A percentile compares a stretch with the other conserved stretches of the same genome.
These are phyloP conservation scores for Scutellaria galericulata DNA, from an alignment of 257 asterid genomes.

Conservation along the genomic window DNA sequence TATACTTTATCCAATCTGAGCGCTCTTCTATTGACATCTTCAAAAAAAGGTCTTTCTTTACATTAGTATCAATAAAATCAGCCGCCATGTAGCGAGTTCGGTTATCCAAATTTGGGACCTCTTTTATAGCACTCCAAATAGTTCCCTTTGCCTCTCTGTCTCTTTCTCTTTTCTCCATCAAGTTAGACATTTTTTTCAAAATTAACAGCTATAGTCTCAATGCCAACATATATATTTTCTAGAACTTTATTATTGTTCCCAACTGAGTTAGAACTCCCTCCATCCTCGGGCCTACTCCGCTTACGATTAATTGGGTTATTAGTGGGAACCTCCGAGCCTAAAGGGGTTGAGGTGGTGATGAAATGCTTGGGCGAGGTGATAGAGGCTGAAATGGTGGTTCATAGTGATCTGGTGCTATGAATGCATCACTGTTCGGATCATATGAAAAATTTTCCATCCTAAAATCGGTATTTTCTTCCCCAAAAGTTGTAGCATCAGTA, in stretches of 20 bases:
- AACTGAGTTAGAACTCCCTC: background rate
- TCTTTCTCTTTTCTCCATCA: conserved; percentile 17
- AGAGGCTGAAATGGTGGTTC: background rate
- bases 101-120: background rate
- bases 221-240: background rate
- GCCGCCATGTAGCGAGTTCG: background rate
- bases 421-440: background rate
- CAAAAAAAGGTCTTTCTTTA: background rate
- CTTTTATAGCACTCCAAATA: background rate
- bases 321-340: conserved; percentile 1
- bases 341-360: conserved; percentile 5
- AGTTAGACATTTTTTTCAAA: conserved; percentile 10
- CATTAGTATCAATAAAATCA: conserved; percentile 16
- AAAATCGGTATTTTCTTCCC: conserved; percentile 9
- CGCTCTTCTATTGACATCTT: no score
- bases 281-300: background rate
- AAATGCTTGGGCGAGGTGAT: conserved; percentile 6
- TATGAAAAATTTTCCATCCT: background rate
- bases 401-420: conserved; percentile 3
- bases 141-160: background rate
- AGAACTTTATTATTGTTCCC: background rate
- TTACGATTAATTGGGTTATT: conserved; percentile 6
- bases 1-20: no score
- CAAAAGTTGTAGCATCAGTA: background rate
- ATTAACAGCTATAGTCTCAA: background rate